These are phyloP conservation scores for Phytophthora syringae DNA, from an alignment of 352 stramenopile genomes.

Conservation along the genomic window DNA sequence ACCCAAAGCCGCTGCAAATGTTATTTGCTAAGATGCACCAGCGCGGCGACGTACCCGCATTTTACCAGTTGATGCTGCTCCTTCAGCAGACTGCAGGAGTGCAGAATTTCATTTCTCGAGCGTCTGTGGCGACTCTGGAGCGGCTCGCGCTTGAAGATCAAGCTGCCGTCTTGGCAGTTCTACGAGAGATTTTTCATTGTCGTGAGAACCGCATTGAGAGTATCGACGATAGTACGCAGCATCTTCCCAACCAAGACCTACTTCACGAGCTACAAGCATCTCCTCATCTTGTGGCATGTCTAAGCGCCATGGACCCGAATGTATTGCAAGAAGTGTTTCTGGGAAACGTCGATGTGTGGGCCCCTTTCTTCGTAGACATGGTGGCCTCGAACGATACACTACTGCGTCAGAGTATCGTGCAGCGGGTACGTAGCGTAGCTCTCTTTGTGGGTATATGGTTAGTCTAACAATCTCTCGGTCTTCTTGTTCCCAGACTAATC, in stretches of 20 bases:
- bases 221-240: conserved; percentile 3
- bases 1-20: conserved; percentile 63
- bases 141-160: conserved; percentile 68
- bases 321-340: conserved; percentile 71
- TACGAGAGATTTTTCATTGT: conserved; percentile 60
- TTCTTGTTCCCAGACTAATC: conserved; percentile 49
- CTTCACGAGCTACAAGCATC: conserved; percentile 60
- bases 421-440: conserved; percentile 35
- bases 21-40: conserved; percentile 72
- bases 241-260: conserved; percentile 48
- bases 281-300: conserved; percentile 60
- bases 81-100: conserved; percentile 66
- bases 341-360: conserved; percentile 67
- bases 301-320: conserved; percentile 68
- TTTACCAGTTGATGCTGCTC: conserved; percentile 73
- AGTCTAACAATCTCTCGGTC: background rate
- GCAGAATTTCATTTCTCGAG: conserved; percentile 63
- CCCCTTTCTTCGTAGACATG: conserved; percentile 70
- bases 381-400: conserved; percentile 59
- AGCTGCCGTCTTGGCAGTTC: conserved; percentile 46
- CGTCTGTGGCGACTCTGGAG: conserved; percentile 58
- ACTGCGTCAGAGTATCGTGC: conserved; percentile 54
- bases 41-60: conserved; percentile 48
- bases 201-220: conserved; percentile 24
- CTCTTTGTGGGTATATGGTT: background rate